Base-by-base conservation (phyloP, 306 rosid genomes). In the Cyamopsis tetragonoloba region DNA sequence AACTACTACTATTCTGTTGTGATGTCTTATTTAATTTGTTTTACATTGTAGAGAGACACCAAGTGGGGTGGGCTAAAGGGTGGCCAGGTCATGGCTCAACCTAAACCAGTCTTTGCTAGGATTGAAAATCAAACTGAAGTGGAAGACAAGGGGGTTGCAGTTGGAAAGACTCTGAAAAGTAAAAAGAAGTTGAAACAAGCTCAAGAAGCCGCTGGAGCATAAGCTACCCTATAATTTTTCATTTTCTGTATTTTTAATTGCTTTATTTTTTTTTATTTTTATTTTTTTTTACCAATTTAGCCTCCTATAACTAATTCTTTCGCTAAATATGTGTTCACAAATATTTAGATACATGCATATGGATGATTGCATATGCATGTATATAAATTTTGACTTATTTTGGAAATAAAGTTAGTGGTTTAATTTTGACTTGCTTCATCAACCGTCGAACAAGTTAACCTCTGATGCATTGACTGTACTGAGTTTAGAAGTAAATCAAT, bases 41-140 rank as follows among this genome's bases (percentile, higher is more conserved):
- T 78, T 64, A 68, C 28, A 9, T 62, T 80, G 79, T 67, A 88
- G 98, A 71, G 75, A 7, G 97, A 88, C 78, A 89, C 95, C 58
- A 31, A 62, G 64, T 93, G 98, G 98, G 98, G 98, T 38, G 97
- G 91, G 47, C 86, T 93, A 20, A 86, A 78, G 76, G 84, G 86
- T 56, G 98, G 95, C 31, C 95, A 86, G 74, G 86, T 89, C 39
- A 85, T 88, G 97, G 91, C 88, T 66, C 81, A 82, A 66, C 96
- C 98, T 23, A 74, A 83, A 42, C 98, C 97, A 18, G 69, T 89
- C 28, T 89, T 93, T 79, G 91, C 85, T 3, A 81, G 87, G 86
- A 88, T 93, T 83, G 97, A 90, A 82, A 84, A 60, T 68, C 81
- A 28, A 77, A 70, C 76, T 23, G 96, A 83, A 42, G 69, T 17